phyloP scores from a whole-genome alignment of 352 stramenopile species.

The Phytophthora idaei region DNA sequence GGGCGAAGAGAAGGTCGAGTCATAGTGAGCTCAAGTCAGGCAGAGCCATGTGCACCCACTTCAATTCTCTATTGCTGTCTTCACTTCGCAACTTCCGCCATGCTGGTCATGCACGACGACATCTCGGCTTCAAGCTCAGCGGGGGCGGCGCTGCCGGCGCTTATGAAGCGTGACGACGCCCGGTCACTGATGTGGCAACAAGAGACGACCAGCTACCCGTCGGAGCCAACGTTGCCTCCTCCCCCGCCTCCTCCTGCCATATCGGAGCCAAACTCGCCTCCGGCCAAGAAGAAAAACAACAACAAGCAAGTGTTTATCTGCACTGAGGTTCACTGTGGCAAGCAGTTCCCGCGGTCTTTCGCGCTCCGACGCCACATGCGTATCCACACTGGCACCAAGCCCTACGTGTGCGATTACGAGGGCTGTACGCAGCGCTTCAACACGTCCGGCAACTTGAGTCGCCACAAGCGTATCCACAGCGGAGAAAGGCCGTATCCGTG shows the following conservation, averaged over 20 bases:
- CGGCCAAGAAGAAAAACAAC: slow-evolving; percentile 44
- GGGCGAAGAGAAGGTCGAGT: slow-evolving; percentile 13
- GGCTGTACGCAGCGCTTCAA: slow-evolving; percentile 84
- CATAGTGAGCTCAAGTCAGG: slow-evolving; percentile 17
- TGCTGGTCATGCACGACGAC: slow-evolving; percentile 39
- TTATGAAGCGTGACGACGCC: slow-evolving; percentile 26
- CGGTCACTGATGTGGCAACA: slow-evolving; percentile 21
- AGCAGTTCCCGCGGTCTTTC: slow-evolving; percentile 86
- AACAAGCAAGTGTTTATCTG: slow-evolving; percentile 75
- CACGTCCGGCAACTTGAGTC: slow-evolving; percentile 87
- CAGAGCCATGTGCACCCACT: slow-evolving; percentile 9
- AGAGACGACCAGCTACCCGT: slow-evolving; percentile 5
- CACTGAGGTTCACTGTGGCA: slow-evolving; percentile 79
- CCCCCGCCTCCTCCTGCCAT: not conserved
- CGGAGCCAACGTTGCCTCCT: slow-evolving; percentile 1
- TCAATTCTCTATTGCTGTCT: slow-evolving; percentile 14
- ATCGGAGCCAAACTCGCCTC: slow-evolving; percentile 12
- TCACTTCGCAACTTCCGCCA: slow-evolving; percentile 49
- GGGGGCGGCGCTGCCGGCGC: slow-evolving; percentile 14
- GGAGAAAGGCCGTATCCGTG: slow-evolving; percentile 85
- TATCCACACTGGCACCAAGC: slow-evolving; percentile 86
- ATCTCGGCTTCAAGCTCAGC: not conserved
- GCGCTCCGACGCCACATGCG: slow-evolving; percentile 83
- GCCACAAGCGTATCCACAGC: slow-evolving; percentile 89
- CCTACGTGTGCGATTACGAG: slow-evolving; percentile 80